Conservation (phyloP, 202 grass and related monocot species). For the Digitaria exilis region DNA sequence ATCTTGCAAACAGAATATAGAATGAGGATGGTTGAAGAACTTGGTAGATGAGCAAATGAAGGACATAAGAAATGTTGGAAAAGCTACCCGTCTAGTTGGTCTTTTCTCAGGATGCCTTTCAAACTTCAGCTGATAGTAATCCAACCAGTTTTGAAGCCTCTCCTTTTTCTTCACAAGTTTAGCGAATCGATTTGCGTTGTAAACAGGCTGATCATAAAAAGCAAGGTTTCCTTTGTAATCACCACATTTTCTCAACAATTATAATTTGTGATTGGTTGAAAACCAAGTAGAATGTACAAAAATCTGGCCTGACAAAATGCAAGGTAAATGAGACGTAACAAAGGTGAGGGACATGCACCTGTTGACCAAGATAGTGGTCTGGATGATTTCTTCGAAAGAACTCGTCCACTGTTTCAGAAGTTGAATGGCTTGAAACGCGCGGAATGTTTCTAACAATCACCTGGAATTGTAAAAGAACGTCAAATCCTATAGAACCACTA, state of each 20-base stretch:
- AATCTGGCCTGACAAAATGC: background rate
- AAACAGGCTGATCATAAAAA: constrained; percentile 68
- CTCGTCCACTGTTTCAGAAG: constrained; percentile 83
- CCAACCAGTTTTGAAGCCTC: constrained; percentile 91
- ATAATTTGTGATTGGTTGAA: background rate
- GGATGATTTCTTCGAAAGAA: constrained; percentile 92
- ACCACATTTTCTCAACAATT: background rate
- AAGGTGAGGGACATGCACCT: constrained; percentile 53
- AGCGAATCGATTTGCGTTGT: constrained; percentile 92
- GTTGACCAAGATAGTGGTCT: constrained; percentile 95
- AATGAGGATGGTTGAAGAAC: background rate
- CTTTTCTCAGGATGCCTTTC: constrained; percentile 82
- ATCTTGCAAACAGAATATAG: background rate
- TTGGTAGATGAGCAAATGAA: background rate
- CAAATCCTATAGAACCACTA: constrained; percentile 5
- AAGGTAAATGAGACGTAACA: background rate
- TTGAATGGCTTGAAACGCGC: constrained; percentile 68
- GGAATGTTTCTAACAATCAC: constrained; percentile 96
- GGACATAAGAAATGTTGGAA: constrained; percentile 1
- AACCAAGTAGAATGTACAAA: background rate
- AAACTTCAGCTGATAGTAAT: constrained; percentile 90
- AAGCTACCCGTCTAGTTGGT: constrained; percentile 70
- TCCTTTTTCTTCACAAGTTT: constrained; percentile 78
- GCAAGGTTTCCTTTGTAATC: constrained; percentile 12
- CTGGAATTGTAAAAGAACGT: constrained; percentile 42